Evolutionary conservation across 805 yeast genomes (phyloP).

Genomic region (Candida alai): DNA sequence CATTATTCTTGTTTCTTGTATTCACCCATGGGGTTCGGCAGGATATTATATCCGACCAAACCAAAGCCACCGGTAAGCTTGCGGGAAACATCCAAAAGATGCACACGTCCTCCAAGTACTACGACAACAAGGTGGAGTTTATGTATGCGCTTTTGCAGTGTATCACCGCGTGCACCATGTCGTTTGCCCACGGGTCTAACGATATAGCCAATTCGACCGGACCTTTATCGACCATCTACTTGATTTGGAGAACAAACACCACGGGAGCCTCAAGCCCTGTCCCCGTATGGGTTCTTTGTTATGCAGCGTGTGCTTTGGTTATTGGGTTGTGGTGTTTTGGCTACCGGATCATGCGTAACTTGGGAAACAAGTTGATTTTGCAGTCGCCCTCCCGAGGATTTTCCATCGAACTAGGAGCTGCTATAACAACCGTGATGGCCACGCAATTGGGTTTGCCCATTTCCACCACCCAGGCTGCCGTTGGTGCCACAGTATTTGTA

Average conservation of each 20-base stretch:
- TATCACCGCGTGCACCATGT: conserved; percentile 73
- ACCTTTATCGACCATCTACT: conserved; percentile 64
- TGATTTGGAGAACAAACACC: conserved; percentile 53
- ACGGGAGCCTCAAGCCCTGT: conserved; percentile 48
- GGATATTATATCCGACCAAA: conserved; percentile 56
- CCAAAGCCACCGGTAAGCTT: conserved; percentile 31
- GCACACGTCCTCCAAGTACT: conserved; percentile 59
- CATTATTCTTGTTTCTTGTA: conserved; percentile 44
- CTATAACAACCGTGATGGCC: conserved; percentile 71
- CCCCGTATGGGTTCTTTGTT: conserved; percentile 69
- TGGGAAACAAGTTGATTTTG: conserved; percentile 70
- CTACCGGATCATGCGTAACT: conserved; percentile 62
- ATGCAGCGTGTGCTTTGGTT: conserved; percentile 62
- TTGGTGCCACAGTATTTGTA: conserved; percentile 73
- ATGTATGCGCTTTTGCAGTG: conserved; percentile 66
- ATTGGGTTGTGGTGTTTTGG: conserved; percentile 71
- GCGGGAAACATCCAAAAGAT: conserved; percentile 45
- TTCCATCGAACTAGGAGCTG: conserved; percentile 74
- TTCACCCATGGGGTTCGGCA: conserved; percentile 58
- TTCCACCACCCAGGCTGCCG: conserved; percentile 76
- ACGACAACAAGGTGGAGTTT: conserved; percentile 68
- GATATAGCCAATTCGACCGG: conserved; percentile 79
- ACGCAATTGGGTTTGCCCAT: conserved; percentile 69
- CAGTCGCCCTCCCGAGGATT: conserved; percentile 81
- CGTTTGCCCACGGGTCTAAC: conserved; percentile 80